Evolutionary conservation across 208 protist species (phyloP).

Genomic region (Leishmania martiniquensis): DNA sequence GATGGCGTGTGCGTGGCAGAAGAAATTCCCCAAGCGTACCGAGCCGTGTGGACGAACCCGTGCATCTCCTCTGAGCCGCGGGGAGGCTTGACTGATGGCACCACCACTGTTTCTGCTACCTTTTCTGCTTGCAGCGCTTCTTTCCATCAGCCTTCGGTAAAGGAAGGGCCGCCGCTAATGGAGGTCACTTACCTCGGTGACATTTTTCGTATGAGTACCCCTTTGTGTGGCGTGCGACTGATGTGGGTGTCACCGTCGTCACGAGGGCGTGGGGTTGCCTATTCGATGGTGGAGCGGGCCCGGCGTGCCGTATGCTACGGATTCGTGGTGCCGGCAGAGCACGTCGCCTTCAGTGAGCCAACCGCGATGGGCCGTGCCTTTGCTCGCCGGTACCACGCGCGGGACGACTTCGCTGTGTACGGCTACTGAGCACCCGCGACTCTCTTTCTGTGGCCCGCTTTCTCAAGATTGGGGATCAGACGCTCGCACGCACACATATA

Average conservation of each 20-base stretch:
- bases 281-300: conserved; percentile 38
- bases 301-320: conserved; percentile 57
- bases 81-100: not conserved
- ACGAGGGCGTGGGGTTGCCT: conserved; percentile 40
- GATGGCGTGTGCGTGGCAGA: conserved; percentile 18
- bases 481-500: not conserved
- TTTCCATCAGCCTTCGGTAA: no score
- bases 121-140: not conserved
- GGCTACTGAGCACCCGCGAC: not conserved
- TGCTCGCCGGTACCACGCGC: conserved; percentile 46
- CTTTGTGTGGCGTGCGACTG: conserved; percentile 60
- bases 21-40: conserved; percentile 6
- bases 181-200: conserved; percentile 33
- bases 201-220: conserved; percentile 37
- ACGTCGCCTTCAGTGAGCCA: conserved; percentile 75
- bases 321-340: conserved; percentile 32
- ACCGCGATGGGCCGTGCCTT: conserved; percentile 48
- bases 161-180: not conserved
- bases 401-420: conserved; percentile 45
- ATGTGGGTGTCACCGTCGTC: conserved; percentile 50
- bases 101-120: not conserved
- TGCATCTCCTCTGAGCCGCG: not conserved
- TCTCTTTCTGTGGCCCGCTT: not conserved
- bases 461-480: no score
- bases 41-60: conserved; percentile 1